Evolutionary conservation across 768 basidiomycete species (phyloP), one percentile per base, ranked within the genome.

Genomic region (Lyophyllum atratum): DNA sequence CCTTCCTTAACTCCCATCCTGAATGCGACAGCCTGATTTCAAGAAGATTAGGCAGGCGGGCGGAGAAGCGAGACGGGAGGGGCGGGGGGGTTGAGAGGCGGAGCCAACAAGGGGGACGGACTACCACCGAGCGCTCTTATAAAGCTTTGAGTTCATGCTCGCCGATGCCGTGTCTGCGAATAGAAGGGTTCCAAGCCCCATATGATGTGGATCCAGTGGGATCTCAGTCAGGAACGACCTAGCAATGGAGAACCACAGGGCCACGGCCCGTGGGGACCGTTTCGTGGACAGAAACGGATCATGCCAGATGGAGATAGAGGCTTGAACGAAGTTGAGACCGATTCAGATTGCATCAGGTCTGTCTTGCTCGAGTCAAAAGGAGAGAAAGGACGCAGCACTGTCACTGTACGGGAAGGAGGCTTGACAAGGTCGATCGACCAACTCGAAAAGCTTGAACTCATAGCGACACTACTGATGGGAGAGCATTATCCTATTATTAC

Each of bases 401-500:
- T n/a, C n/a, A n/a, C n/a, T n/a, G n/a, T n/a, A n/a, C n/a, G n/a
- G n/a, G n/a, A n/a, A n/a, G n/a, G n/a, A n/a, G n/a, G n/a, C n/a
- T n/a, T n/a, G n/a, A n/a, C n/a, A n/a, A n/a, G n/a, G n/a, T n/a
- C n/a, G n/a, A n/a, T n/a, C n/a, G n/a, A n/a, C n/a, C n/a, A n/a
- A n/a, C n/a, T n/a, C n/a, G n/a, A n/a, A n/a, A n/a, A n/a, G n/a
- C n/a, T n/a, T n/a, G n/a, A n/a, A n/a, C n/a, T n/a, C n/a, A n/a
- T n/a, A n/a, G n/a, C n/a, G n/a, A n/a, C n/a, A n/a, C n/a, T n/a
- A n/a, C n/a, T n/a, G n/a, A n/a, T n/a, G n/a, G n/a, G n/a, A n/a
- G n/a, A 37, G 4, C 34, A 49, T 49, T 21, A 49, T 49, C 48
- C 48, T 49, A 49, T 33, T 49, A 33, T 10, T 49, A 49, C 48